phyloP scores from a whole-genome alignment of 192 early-diverging fungal genomes.

The Ambispora gerdemannii region DNA sequence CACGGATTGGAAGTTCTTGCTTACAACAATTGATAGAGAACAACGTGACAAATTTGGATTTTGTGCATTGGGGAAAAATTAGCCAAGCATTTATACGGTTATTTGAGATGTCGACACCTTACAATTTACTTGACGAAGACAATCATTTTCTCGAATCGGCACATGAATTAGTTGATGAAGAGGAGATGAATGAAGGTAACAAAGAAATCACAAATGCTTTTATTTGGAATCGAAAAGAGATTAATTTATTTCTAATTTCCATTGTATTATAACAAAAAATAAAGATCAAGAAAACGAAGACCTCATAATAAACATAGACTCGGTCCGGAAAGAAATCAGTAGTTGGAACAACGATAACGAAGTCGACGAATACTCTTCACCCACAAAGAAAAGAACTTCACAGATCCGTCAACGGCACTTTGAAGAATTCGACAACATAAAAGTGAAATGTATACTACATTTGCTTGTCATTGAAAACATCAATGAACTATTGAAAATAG shows the following conservation, averaged over 20 bases:
- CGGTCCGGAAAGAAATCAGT: neutral
- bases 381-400: too few species aligned
- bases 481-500: conserved; percentile 65
- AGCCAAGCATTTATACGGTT: conserved; percentile 66
- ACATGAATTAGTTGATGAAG: neutral
- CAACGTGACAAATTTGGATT: conserved; percentile 73
- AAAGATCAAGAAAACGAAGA: conserved; percentile 7
- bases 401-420: neutral
- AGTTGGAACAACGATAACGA: neutral
- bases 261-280: too few species aligned
- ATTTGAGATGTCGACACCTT: conserved; percentile 79
- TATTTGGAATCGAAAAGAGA: too few species aligned
- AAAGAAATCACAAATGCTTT: too few species aligned
- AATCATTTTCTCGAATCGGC: conserved; percentile 36
- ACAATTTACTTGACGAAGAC: conserved; percentile 60
- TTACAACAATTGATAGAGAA: conserved; percentile 82
- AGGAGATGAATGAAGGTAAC: too few species aligned
- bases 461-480: conserved; percentile 86
- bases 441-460: conserved; percentile 87
- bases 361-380: neutral
- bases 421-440: conserved; percentile 76
- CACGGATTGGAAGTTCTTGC: conserved; percentile 85
- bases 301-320: too few species aligned
- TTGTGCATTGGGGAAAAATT: conserved; percentile 68
- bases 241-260: too few species aligned